Evolutionary conservation across 257 asterid genomes (phyloP), one percentile per base, ranked within the genome.

Genomic region (Marsdenia floribunda): DNA sequence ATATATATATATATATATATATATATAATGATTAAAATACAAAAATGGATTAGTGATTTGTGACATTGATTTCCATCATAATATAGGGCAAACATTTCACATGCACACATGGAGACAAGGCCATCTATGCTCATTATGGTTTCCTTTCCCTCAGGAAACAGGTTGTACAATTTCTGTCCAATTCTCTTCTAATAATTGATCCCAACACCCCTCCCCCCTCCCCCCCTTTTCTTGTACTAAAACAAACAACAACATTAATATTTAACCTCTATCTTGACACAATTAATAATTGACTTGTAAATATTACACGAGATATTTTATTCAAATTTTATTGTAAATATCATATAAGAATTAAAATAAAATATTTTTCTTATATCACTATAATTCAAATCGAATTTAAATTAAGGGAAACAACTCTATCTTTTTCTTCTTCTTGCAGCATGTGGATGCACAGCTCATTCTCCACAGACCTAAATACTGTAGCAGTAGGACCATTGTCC

Each of bases 401-500:
- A 40, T 40, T 40, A 40, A n/a, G n/a, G n/a, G n/a, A n/a, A n/a
- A n/a, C n/a, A 44, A 8, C 12, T 0, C 12, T 29, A 44, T 1
- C 12, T 6, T 19, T 18, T 15, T 66, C 40, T 10, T 68, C 71
- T 0, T 12, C 9, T 7, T 19, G 15, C 52, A 59, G 61, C 84
- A 81, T 81, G 84, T 81, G 84, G 76, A 77, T 68, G 74, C 37
- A 73, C 84, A 80, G 79, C 78, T 76, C 81, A 72, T 53, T 59
- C 61, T 71, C 71, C 80, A 76, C n/a, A 66, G 16, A 33, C 0
- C n/a, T 16, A 6, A 14, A 0, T 29, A 11, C 40, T 26, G 40
- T 50, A 49, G 24, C 21, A 11, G 72, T 49, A 74, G 76, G 80
- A 73, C 60, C 77, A n/a, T 6, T 57, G 77, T 76, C 80, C 77